These are phyloP conservation scores for Gastrodia elata DNA, from an alignment of 106 monocot genomes.

Conservation along the genomic window DNA sequence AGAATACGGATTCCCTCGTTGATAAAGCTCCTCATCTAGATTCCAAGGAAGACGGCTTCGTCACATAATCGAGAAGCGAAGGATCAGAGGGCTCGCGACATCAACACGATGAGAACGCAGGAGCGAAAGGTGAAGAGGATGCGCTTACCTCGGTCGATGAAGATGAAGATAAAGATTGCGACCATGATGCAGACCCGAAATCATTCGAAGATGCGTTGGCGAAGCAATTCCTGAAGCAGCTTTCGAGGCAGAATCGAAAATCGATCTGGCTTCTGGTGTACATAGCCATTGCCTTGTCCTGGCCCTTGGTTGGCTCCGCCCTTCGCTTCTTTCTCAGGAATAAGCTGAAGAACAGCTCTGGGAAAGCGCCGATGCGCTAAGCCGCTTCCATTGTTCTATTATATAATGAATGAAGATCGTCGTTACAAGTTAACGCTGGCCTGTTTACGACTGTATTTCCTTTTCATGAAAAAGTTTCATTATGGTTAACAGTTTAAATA, in stretches of 20 bases:
- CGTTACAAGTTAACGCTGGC: too few species aligned
- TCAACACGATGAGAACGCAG: too few species aligned
- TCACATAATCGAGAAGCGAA: conserved; percentile 37
- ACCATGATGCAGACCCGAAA: conserved; percentile 8
- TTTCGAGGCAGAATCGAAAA: conserved; percentile 28
- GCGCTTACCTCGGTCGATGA: background rate
- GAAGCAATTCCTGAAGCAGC: conserved; percentile 49
- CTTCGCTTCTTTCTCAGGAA: conserved; percentile 38
- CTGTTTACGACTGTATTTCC: too few species aligned
- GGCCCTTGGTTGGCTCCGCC: conserved; percentile 62
- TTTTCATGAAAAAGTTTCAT: too few species aligned
- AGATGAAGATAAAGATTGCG: background rate
- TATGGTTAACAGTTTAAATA: too few species aligned
- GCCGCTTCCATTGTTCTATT: too few species aligned
- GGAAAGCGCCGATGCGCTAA: too few species aligned
- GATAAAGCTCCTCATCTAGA: conserved; percentile 79
- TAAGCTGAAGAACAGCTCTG: conserved; percentile 31
- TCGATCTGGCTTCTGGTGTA: conserved; percentile 77
- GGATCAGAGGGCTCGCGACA: conserved; percentile 1
- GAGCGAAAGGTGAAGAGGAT: conserved; percentile 1
- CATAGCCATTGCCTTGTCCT: conserved; percentile 65
- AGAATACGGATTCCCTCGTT: conserved; percentile 55
- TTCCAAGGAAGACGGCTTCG: conserved; percentile 60
- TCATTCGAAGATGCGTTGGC: conserved; percentile 9
- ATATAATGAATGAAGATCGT: too few species aligned